Percentiles rank a stretch among this genome's conserved stretches.
These are phyloP conservation scores for Oryza glaberrima DNA, from an alignment of 176 grass and related monocot species.

Conservation along the genomic window DNA sequence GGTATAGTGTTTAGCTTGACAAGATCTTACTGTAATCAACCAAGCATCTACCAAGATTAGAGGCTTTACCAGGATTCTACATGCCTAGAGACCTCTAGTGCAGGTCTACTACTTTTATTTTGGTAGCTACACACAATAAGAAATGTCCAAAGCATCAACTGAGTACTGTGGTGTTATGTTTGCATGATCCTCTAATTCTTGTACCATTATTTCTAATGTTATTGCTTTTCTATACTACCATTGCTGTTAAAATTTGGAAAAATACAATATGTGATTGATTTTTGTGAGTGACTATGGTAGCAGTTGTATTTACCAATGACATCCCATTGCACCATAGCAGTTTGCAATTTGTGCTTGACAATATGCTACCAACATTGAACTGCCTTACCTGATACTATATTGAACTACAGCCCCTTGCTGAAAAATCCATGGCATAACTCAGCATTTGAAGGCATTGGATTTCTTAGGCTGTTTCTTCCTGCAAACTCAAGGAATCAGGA, in stretches of 20 bases:
- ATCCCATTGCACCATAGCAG: conserved; percentile 16
- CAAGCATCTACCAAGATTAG: neutral
- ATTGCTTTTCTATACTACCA: conserved; percentile 13
- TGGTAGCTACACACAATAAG: neutral
- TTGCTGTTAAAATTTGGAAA: conserved; percentile 36
- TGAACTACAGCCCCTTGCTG: conserved; percentile 69
- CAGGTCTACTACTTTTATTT: neutral
- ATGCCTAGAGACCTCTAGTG: neutral
- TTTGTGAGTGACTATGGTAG: conserved; percentile 11
- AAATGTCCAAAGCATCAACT: conserved; percentile 10
- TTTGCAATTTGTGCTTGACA: conserved; percentile 28
- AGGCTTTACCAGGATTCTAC: neutral
- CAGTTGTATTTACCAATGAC: neutral
- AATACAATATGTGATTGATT: neutral
- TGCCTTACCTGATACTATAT: conserved; percentile 31
- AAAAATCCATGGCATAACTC: conserved; percentile 98
- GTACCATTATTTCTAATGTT: conserved; percentile 6
- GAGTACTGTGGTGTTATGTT: conserved; percentile 13
- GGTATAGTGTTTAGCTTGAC: neutral
- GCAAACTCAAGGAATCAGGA: conserved; percentile 75
- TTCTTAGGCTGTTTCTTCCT: conserved; percentile 89
- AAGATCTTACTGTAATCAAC: neutral
- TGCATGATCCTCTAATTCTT: neutral
- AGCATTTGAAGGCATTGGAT: conserved; percentile 95
- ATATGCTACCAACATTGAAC: conserved; percentile 34